These are phyloP conservation scores for Crepidotus sp. DNA, from an alignment of 1,284 basidiomycete species.

Conservation along the genomic window DNA sequence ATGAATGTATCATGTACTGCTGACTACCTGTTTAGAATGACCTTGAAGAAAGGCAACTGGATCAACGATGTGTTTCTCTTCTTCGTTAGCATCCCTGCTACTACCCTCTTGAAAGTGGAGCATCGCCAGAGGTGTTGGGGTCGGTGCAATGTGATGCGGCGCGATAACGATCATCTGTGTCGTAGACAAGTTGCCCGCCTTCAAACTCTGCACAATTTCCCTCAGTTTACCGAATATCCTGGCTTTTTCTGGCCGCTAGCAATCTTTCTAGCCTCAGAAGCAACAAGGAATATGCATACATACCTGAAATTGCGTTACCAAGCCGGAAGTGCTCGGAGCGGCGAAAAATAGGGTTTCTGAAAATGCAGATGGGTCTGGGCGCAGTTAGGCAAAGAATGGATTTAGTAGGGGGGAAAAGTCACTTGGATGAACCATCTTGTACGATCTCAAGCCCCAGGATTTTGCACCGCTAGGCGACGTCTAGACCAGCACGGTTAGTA, in stretches of 20 bases:
- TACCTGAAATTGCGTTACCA: slow-evolving; percentile 56
- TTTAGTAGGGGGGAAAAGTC: slow-evolving; percentile 4
- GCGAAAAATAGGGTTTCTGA: slow-evolving; percentile 57
- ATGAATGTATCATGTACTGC: slow-evolving; percentile 11
- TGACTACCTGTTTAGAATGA: slow-evolving; percentile 7
- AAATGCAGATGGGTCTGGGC: slow-evolving; percentile 6
- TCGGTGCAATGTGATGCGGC: slow-evolving; percentile 3
- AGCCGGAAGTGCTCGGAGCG: slow-evolving; percentile 59
- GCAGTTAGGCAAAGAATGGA: slow-evolving; percentile 1
- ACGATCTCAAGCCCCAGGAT: slow-evolving; percentile 37
- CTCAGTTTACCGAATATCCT: slow-evolving; percentile 28
- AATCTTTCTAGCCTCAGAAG: neutral
- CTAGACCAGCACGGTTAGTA: neutral
- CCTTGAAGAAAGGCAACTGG: slow-evolving; percentile 1
- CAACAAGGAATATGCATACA: too few relatives aligned
- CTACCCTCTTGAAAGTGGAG: neutral
- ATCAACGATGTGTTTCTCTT: neutral
- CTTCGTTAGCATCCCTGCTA: neutral
- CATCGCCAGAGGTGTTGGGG: neutral
- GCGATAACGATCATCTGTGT: slow-evolving; percentile 8
- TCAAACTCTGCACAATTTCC: slow-evolving; percentile 21
- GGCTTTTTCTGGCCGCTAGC: slow-evolving; percentile 31
- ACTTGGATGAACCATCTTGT: slow-evolving; percentile 35
- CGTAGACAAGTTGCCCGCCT: slow-evolving; percentile 14
- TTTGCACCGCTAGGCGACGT: slow-evolving; percentile 8